phyloP scores from a whole-genome alignment of 768 basidiomycete genomes.

The Podaxis sp. region DNA sequence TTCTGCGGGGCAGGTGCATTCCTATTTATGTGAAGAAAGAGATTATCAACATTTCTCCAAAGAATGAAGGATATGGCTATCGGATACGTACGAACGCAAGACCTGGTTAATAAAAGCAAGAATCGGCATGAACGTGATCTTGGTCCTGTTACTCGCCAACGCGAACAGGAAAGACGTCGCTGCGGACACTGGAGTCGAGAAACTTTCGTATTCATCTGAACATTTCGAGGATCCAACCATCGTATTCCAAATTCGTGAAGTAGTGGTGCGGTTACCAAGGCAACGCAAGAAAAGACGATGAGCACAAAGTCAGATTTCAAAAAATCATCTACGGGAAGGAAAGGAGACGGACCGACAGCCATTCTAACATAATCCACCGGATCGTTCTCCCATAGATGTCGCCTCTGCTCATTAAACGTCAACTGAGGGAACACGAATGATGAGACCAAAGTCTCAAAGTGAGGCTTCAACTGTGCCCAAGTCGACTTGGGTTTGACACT shows the following conservation, averaged over 20 bases:
- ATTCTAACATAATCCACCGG: slow-evolving; percentile 80
- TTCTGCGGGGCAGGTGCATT: slow-evolving; percentile 57
- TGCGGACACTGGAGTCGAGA: slow-evolving; percentile 71
- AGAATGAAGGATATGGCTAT: neutral
- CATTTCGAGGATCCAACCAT: neutral
- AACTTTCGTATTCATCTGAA: slow-evolving; percentile 79
- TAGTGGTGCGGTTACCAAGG: slow-evolving; percentile 4
- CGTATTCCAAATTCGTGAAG: neutral
- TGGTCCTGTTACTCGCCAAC: slow-evolving; percentile 76
- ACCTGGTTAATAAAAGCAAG: slow-evolving; percentile 75
- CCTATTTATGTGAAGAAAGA: slow-evolving; percentile 21
- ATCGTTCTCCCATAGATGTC: slow-evolving; percentile 76
- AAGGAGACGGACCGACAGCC: slow-evolving; percentile 54
- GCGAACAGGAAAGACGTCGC: slow-evolving; percentile 80
- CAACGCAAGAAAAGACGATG: neutral
- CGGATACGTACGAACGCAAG: slow-evolving; percentile 54
- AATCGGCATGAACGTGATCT: slow-evolving; percentile 78
- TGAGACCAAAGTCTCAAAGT: slow-evolving; percentile 74
- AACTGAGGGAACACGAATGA: slow-evolving; percentile 86
- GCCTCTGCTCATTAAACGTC: slow-evolving; percentile 67
- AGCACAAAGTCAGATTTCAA: neutral
- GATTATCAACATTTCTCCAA: neutral
- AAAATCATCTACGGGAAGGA: neutral
- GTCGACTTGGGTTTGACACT: slow-evolving; percentile 94
- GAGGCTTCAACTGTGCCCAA: slow-evolving; percentile 85